These are phyloP conservation scores for Apiotrichum gamsii DNA, from an alignment of 1,284 basidiomycete species.

Conservation along the genomic window DNA sequence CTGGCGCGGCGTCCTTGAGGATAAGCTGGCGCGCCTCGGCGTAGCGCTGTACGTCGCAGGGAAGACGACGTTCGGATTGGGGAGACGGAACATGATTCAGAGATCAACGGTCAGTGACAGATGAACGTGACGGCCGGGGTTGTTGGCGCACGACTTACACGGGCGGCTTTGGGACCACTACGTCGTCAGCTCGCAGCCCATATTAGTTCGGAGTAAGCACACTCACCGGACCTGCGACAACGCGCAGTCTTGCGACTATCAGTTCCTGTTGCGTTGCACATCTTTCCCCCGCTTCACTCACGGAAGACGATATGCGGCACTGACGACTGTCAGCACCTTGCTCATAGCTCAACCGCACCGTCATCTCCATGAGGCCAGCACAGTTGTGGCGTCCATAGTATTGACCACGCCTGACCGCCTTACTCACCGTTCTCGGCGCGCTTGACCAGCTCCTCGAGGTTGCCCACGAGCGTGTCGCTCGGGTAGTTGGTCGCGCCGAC, in stretches of 20 bases:
- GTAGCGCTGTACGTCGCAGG: constrained; percentile 34
- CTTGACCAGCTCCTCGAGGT: constrained; percentile 36
- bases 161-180: constrained; percentile 44
- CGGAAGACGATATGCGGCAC: constrained; percentile 46
- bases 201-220: too few species aligned
- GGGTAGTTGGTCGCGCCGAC: constrained; percentile 41
- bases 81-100: too few species aligned
- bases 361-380: too few species aligned
- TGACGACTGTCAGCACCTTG: constrained; percentile 13
- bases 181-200: too few species aligned
- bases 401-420: too few species aligned
- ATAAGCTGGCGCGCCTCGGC: constrained; percentile 33
- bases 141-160: constrained; percentile 24
- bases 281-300: constrained; percentile 18
- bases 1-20: constrained; percentile 16
- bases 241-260: constrained; percentile 45
- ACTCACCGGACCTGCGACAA: constrained; percentile 43
- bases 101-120: not conserved
- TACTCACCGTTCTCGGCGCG: constrained; percentile 31
- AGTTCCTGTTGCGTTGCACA: too few species aligned
- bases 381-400: too few species aligned
- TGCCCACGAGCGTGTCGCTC: constrained; percentile 35
- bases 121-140: too few species aligned
- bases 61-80: too few species aligned
- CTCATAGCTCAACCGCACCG: too few species aligned